These are phyloP conservation scores for Wilcoxina mikolae DNA, from an alignment of 495 filamentous ascomycete species.

Conservation along the genomic window DNA sequence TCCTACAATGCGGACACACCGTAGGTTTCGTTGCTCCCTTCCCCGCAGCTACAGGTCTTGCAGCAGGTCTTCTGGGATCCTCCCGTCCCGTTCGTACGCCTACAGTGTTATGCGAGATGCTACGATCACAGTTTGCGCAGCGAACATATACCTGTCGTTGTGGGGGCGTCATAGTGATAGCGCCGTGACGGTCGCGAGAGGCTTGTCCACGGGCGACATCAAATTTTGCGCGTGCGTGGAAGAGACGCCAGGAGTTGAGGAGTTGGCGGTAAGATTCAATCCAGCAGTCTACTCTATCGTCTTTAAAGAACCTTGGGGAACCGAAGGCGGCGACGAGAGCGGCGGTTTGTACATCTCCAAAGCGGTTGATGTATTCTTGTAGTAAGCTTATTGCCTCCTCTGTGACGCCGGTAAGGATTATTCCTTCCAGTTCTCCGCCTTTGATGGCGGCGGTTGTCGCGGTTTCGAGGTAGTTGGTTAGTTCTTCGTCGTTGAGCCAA, in stretches of 20 bases:
- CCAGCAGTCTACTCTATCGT: slow-evolving; percentile 62
- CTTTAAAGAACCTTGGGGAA: slow-evolving; percentile 65
- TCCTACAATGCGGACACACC: slow-evolving; percentile 70
- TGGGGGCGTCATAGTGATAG: slow-evolving; percentile 47
- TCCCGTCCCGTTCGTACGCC: background rate
- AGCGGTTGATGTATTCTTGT: slow-evolving; percentile 74
- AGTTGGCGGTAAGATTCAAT: slow-evolving; percentile 62
- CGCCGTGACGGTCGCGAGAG: slow-evolving; percentile 44
- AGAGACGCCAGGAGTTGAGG: slow-evolving; percentile 61
- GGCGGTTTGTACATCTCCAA: slow-evolving; percentile 77
- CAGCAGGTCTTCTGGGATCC: background rate
- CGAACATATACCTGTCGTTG: slow-evolving; percentile 64
- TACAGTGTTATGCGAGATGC: background rate
- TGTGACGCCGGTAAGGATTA: slow-evolving; percentile 73
- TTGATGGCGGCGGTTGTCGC: slow-evolving; percentile 48
- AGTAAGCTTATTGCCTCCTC: slow-evolving; percentile 68
- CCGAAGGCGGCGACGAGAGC: slow-evolving; percentile 70
- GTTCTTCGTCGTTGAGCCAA: slow-evolving; percentile 62
- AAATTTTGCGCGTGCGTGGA: slow-evolving; percentile 48
- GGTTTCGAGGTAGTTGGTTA: slow-evolving; percentile 54
- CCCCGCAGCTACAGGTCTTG: background rate
- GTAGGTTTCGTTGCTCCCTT: slow-evolving; percentile 30
- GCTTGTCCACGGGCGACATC: slow-evolving; percentile 43
- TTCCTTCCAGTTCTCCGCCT: slow-evolving; percentile 73
- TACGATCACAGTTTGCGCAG: slow-evolving; percentile 65